Conservation (phyloP, 2,329 filamentous ascomycete species). For the Cytospora piceicola region DNA sequence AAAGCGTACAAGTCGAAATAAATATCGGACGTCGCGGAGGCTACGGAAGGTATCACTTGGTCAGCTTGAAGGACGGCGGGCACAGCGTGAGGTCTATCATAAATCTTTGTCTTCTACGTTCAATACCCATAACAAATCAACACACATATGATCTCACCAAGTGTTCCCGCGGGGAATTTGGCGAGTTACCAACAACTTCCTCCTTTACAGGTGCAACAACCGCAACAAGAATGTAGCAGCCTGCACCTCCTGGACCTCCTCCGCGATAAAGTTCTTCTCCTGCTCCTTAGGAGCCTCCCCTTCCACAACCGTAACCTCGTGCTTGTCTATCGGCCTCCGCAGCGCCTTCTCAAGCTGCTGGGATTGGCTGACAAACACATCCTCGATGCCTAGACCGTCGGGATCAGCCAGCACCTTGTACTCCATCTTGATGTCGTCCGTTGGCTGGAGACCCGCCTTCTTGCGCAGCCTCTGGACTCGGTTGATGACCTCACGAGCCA, state of each 20-base stretch:
- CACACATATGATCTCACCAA: not conserved
- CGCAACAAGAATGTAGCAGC: conserved; percentile 76
- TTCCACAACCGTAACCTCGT: conserved; percentile 62
- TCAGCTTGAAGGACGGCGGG: not conserved
- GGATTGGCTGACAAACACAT: conserved; percentile 70
- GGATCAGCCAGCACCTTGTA: conserved; percentile 82
- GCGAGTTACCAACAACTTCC: not conserved
- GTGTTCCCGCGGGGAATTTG: not conserved
- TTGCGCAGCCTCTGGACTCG: conserved; percentile 91
- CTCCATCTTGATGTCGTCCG: conserved; percentile 95
- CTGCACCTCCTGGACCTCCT: conserved; percentile 86
- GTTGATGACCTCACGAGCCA: conserved; percentile 91
- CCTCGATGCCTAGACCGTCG: conserved; percentile 72
- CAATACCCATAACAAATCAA: conserved; percentile 11
- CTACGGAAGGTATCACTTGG: not conserved
- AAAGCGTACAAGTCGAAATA: conserved; percentile 28
- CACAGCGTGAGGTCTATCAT: conserved; percentile 1
- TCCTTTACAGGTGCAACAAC: conserved; percentile 25
- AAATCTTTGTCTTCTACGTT: conserved; percentile 1
- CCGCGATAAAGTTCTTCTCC: conserved; percentile 67
- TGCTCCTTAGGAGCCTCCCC: conserved; percentile 55
- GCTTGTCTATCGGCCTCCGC: conserved; percentile 75
- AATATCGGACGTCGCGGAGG: not conserved
- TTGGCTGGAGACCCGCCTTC: conserved; percentile 87
- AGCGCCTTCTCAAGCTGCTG: conserved; percentile 75